Base-by-base conservation (phyloP, 1,284 basidiomycete genomes). In the Trichosporon ovoides region DNA sequence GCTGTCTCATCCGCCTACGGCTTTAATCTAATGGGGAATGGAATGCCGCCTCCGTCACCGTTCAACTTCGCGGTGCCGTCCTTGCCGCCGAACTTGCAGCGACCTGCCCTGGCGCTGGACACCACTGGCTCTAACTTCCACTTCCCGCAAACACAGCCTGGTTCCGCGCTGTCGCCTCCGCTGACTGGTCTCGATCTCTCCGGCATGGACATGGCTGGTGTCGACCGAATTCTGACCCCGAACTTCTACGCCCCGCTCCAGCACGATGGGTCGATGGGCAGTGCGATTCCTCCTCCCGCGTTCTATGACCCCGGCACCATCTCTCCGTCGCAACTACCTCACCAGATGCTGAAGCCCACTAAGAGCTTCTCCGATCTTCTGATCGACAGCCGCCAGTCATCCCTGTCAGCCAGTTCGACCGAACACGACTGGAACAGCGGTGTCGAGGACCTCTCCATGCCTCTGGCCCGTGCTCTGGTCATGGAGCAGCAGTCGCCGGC, bases 301-400 rank as follows among this genome's bases (percentile, higher is more conserved):
- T 48, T 50, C 49, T 40, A 51, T 33, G 37, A 40, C 56, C 67
- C 65, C 14, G 66, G 66, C n/a, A 72, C 71, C 18, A 72, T 72
- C 34, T 72, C 71, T 13, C 71, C 71, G 3, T 66, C 68, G 10
- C 65, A 68, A 28, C 65, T 72, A 14, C 67, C 62, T 5, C 63
- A 66, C 38, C 65, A 67, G 48, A 50, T 63, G 43, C 55, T 70
- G 38, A 70, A 70, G 51, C 66, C 68, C 0, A 68, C 65, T 6
- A 69, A 69, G 57, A 67, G 65, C 53, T 72, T 72, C 53, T 63
- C 65, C 36, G 70, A 71, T 52, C 54, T 70, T 16, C 57, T 74
- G 51, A 60, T 67, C 52, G 68, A 66, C 34, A 68, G 66, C 50
- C 59, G 72, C 38, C 69, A 61, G 31, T 73, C 71, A 3, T 68